These are phyloP conservation scores for Penicillium maclennaniae DNA, from an alignment of 495 filamentous ascomycete species.

Conservation along the genomic window DNA sequence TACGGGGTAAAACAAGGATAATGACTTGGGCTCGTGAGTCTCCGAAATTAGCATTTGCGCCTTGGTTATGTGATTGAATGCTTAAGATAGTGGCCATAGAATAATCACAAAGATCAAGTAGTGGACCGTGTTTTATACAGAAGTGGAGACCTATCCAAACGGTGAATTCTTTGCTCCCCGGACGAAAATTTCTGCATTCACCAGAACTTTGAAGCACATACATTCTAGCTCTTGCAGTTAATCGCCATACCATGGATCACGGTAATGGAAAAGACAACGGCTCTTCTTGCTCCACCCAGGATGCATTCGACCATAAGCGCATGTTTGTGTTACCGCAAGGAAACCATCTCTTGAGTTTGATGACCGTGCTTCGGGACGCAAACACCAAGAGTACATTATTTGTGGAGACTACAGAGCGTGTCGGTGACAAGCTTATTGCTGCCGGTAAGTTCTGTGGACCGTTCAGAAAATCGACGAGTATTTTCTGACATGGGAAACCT, in stretches of 20 bases:
- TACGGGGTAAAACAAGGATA: too few relatives aligned
- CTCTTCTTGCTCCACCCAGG: background rate
- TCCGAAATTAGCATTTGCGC: too few relatives aligned
- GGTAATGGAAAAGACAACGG: background rate
- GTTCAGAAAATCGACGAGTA: background rate
- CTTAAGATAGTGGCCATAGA: background rate
- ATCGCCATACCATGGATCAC: background rate
- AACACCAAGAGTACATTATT: constrained; percentile 6
- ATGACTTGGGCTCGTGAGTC: too few relatives aligned
- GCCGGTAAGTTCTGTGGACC: background rate
- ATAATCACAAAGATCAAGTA: background rate
- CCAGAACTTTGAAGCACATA: background rate
- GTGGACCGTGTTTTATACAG: background rate
- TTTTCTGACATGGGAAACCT: background rate
- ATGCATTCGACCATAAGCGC: background rate
- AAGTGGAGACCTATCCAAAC: background rate
- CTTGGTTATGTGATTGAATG: background rate
- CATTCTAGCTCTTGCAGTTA: background rate
- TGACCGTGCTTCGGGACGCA: constrained; percentile 12
- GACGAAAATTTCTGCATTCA: background rate
- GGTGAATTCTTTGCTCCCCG: background rate
- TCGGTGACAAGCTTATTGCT: constrained; percentile 12
- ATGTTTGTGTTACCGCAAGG: constrained; percentile 7
- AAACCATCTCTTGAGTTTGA: constrained; percentile 10
- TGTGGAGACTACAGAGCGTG: constrained; percentile 2